Evolutionary conservation across 2,329 filamentous ascomycete species (phyloP), one percentile per base, ranked within the genome.

Genomic region (Stachybotrys chartarum): DNA sequence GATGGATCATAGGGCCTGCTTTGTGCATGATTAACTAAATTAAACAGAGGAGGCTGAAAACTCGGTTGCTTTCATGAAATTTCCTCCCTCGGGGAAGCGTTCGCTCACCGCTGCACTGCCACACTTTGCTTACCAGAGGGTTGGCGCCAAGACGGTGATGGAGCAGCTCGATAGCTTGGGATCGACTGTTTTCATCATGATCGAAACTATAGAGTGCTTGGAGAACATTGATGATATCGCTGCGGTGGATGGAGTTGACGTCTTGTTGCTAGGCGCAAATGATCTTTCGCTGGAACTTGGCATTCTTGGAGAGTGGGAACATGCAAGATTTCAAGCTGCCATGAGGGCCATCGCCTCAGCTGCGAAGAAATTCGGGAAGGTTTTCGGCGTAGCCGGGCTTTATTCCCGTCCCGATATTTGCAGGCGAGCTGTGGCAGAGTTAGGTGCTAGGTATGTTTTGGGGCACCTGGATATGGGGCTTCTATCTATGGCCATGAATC

Each of bases 11-110:
- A n/a, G n/a, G n/a, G n/a, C n/a, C n/a, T n/a, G n/a, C n/a, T n/a
- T 12, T 17, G 35, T 8, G 47, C 18, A 11, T 18, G 12, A 30
- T 14, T 24, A 10, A 32, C 7, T 18, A 3, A 30, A 3, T 3
- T 18, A 35, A 6, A 70, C 75, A 1, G 81, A 61, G 52, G 74
- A 77, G 0, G 72, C 73, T 1, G 70, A 71, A 1, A 70, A 64
- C 1, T 75, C 75, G 0, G 74, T 78, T 1, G 69, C 44, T 3
- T 77, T 54, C 3, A 75, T 58, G 16, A 67, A 67, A 45, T 65
- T 62, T 7, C 64, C 64, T 2, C 63, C 64, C 1, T 30, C 53
- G 8, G 64, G 64, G 1, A 57, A 56, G n/a, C 58, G 64, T 3
- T 66, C 63, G 8, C 61, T 66, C 53, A 65, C 61, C 7, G 64